phyloP scores from a whole-genome alignment of 441 rosid species.

The Erodium chrysanthum region DNA sequence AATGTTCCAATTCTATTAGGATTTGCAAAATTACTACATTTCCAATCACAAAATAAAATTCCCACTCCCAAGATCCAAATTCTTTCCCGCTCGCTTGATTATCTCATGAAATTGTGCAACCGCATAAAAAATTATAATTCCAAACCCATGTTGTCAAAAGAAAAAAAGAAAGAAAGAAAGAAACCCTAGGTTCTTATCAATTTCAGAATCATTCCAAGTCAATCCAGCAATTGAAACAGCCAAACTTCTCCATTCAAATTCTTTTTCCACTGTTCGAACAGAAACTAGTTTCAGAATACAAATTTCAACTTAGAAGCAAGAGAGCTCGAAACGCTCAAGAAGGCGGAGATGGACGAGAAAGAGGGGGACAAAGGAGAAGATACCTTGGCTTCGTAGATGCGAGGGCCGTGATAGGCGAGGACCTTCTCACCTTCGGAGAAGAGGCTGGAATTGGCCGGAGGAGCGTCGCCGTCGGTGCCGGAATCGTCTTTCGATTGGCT shows the following conservation, averaged over 20 bases:
- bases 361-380: slow-evolving; percentile 15
- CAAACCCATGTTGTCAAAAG: not conserved
- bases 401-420: slow-evolving; percentile 96
- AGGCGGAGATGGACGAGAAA: not conserved
- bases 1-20: not conserved
- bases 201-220: slow-evolving; percentile 2
- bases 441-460: slow-evolving; percentile 45
- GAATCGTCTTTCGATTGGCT: slow-evolving; percentile 74
- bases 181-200: slow-evolving; percentile 1
- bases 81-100: not conserved
- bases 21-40: no score
- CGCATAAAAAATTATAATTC: not conserved
- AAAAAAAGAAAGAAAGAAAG: not conserved
- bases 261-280: not conserved
- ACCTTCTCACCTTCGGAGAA: slow-evolving; percentile 90
- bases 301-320: not conserved
- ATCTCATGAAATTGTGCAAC: not conserved
- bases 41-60: not conserved
- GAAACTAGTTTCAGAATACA: not conserved
- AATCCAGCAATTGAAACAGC: not conserved
- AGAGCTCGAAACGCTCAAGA: not conserved
- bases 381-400: slow-evolving; percentile 98
- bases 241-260: not conserved
- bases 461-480: slow-evolving; percentile 64
- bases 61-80: not conserved